Evolutionary conservation across 2,329 filamentous ascomycete species (phyloP), one percentile per base, ranked within the genome.

Genomic region (Pezicula rhizophila): DNA sequence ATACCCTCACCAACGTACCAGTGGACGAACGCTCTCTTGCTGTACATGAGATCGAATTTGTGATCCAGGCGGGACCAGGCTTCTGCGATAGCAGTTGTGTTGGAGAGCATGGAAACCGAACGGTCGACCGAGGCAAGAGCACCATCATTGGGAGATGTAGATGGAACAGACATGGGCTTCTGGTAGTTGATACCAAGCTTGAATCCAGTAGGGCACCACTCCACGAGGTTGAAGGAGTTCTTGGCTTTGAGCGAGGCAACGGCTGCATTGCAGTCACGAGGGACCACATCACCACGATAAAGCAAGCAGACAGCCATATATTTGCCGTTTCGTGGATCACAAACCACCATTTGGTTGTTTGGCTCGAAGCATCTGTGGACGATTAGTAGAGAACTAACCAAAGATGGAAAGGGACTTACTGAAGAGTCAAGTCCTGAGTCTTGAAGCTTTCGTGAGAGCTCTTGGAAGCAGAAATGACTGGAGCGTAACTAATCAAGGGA

Each of bases 1-100:
- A 85, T 85, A 66, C 81, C 81, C 65, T 84, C 81, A 56, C 81
- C 81, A 48, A 84, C 81, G 58, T 84, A 85, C 81, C 81, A 84
- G 64, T 84, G 81, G n/a, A 84, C 81, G 61, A 85, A 85, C 11
- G 81, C 81, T 54, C 81, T 77, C 71, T 84, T 85, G 52, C 75
- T 76, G 68, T 84, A 84, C 81, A 85, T 85, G 53, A 85, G 76
- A 60, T 85, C 81, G 65, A 85, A 85, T 63, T 85, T 84, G 68
- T 81, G 78, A 62, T 82, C 78, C 33, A 84, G 73, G 55, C 79
- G 72, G 42, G 72, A 73, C 81, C 81, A 85, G 8, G 80, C 81
- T 64, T 84, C 80, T 42, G 79, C 72, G 51, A 85, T 84, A 39
- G 81, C 78, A 23, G 81, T 85, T 46, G 81, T 84, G 69, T 85